Evolutionary conservation across 192 early-diverging fungal species (phyloP).

Genomic region (Funneliformis geosporum): DNA sequence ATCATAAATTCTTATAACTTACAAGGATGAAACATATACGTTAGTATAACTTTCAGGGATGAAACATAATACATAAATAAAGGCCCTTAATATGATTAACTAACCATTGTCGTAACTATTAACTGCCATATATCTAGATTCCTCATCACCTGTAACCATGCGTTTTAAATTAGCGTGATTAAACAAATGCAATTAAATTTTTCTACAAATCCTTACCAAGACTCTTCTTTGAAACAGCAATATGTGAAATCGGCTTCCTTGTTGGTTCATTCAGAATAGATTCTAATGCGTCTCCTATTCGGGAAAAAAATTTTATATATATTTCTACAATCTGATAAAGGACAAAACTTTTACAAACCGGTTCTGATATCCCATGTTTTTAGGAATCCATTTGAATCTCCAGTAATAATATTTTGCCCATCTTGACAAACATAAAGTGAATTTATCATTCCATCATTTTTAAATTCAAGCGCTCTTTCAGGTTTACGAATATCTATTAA

Average conservation of each 20-base stretch:
- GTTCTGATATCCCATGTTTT: constrained; percentile 93
- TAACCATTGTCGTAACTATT: constrained; percentile 94
- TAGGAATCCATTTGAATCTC: constrained; percentile 82
- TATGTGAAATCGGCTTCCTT: constrained; percentile 77
- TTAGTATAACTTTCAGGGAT: neutral
- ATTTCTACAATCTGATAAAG: neutral
- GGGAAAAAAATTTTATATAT: neutral
- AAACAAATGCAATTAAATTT: neutral
- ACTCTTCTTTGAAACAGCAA: constrained; percentile 54
- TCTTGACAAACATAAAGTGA: constrained; percentile 76
- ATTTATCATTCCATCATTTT: constrained; percentile 82
- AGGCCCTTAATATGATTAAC: neutral
- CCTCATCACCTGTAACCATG: constrained; percentile 49
- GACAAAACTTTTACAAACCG: constrained; percentile 40
- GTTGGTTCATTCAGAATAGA: constrained; percentile 62
- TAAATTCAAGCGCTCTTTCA: constrained; percentile 42
- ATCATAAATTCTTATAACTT: constrained; percentile 92
- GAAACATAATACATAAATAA: no score
- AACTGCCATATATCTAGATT: constrained; percentile 80
- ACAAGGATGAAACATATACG: neutral
- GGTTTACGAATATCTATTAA: constrained; percentile 65
- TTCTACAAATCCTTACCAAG: constrained; percentile 29
- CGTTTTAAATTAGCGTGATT: constrained; percentile 20
- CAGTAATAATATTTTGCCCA: constrained; percentile 72
- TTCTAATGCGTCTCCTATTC: constrained; percentile 42